Evolutionary conservation across 257 asterid species (phyloP).

Genomic region (Petrea volubilis): DNA sequence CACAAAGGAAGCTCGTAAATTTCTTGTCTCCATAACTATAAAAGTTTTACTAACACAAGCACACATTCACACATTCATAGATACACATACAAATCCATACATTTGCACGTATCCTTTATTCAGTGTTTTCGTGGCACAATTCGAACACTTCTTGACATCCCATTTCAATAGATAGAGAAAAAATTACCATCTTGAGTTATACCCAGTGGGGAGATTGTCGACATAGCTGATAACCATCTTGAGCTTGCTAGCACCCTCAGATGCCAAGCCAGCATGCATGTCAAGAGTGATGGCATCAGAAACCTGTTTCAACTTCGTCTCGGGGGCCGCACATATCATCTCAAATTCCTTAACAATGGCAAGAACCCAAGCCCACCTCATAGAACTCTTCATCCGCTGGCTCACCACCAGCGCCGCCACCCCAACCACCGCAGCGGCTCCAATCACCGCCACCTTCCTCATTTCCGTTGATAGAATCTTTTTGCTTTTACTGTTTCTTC

Average conservation of each 20-base stretch:
- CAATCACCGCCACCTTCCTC: conserved; percentile 74
- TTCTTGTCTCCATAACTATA: not conserved
- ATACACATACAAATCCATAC: not conserved
- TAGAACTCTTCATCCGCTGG: conserved; percentile 64
- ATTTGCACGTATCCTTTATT: not conserved
- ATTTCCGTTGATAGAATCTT: conserved; percentile 29
- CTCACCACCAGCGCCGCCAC: conserved; percentile 66
- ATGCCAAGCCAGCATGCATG: conserved; percentile 86
- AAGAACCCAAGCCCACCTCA: conserved; percentile 61
- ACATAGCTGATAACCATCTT: conserved; percentile 87
- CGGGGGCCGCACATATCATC: conserved; percentile 79
- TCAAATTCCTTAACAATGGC: conserved; percentile 65
- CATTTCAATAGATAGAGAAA: not conserved
- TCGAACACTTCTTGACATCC: not conserved
- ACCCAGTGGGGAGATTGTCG: conserved; percentile 85
- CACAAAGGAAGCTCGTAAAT: not conserved
- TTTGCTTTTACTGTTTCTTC: not conserved
- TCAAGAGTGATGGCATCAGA: conserved; percentile 87
- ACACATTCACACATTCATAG: not conserved
- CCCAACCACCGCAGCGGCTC: conserved; percentile 65
- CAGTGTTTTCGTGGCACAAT: not conserved
- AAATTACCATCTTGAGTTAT: not conserved
- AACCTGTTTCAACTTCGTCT: conserved; percentile 55
- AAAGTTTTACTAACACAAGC: not conserved
- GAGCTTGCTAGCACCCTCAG: conserved; percentile 87